Evolutionary conservation across 23 red algal species (phyloP).

Genomic region (Agarophyton chilense): DNA sequence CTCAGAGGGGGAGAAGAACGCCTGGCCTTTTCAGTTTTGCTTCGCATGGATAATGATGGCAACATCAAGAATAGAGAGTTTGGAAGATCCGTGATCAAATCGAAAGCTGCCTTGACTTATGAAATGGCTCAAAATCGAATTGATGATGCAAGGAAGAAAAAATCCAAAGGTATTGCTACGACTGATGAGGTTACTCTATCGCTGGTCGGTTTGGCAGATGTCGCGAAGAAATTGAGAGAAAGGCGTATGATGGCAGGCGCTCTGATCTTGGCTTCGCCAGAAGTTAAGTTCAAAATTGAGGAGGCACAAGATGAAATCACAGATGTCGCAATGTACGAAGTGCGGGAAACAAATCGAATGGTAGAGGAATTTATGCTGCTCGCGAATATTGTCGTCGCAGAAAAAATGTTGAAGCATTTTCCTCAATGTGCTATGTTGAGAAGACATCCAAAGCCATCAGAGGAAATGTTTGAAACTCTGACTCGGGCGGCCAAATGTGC

Average conservation of each 20-base stretch:
- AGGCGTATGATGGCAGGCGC: conserved; percentile 86
- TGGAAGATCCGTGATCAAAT: conserved; percentile 89
- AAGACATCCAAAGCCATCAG: conserved; percentile 84
- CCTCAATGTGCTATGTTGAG: conserved; percentile 86
- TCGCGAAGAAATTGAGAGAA: conserved; percentile 74
- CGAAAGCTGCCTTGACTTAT: conserved; percentile 89
- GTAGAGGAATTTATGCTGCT: conserved; percentile 99
- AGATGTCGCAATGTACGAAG: conserved; percentile 71
- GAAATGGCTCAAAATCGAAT: conserved; percentile 87
- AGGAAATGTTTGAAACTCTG: conserved; percentile 94
- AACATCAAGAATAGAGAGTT: conserved; percentile 67
- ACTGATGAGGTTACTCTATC: conserved; percentile 53
- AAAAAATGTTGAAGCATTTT: conserved; percentile 78
- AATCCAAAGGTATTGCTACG: conserved; percentile 19
- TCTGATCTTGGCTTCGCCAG: conserved; percentile 88
- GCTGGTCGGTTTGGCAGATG: conserved; percentile 69
- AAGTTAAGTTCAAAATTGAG: conserved; percentile 92
- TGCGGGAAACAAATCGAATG: conserved; percentile 90
- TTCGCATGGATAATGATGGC: conserved; percentile 78
- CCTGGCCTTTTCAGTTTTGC: conserved; percentile 91
- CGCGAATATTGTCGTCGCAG: conserved; percentile 92
- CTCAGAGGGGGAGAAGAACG: conserved; percentile 77
- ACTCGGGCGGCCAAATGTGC: conserved; percentile 64
- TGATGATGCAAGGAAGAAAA: conserved; percentile 58
- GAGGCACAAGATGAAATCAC: conserved; percentile 75